A percentile compares a stretch with the other conserved stretches of the same genome.
These are phyloP conservation scores for Stemphylium lycopersici DNA, from an alignment of 2,329 filamentous ascomycete species.

Conservation along the genomic window DNA sequence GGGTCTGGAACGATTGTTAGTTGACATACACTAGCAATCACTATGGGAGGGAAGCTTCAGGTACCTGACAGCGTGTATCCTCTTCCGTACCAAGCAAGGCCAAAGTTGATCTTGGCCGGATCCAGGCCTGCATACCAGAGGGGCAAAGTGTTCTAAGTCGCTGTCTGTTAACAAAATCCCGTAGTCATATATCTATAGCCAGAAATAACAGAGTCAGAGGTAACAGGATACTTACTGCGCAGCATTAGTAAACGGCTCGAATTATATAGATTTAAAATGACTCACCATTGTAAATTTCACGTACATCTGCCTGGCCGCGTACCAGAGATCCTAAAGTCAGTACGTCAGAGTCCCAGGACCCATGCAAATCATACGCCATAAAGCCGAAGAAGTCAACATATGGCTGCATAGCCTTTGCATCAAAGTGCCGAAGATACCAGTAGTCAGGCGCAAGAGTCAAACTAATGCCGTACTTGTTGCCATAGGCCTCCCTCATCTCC, in stretches of 20 bases:
- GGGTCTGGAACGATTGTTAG: neutral
- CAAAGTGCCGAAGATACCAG: slow-evolving; percentile 31
- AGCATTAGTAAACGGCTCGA: neutral
- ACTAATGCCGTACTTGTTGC: slow-evolving; percentile 30
- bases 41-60: too few relatives aligned
- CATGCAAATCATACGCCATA: neutral
- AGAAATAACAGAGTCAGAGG: neutral
- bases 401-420: slow-evolving; percentile 45
- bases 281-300: neutral
- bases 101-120: neutral
- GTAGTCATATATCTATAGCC: neutral
- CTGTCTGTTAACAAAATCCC: neutral
- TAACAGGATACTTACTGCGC: neutral
- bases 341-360: too few relatives aligned
- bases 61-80: too few relatives aligned
- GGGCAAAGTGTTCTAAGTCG: neutral
- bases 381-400: slow-evolving; percentile 37
- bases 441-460: slow-evolving; percentile 25
- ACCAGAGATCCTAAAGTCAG: neutral
- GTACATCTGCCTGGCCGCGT: neutral
- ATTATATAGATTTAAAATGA: neutral
- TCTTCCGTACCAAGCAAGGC: too few relatives aligned
- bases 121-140: neutral
- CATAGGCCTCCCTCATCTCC: slow-evolving; percentile 21
- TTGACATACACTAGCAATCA: too few relatives aligned